phyloP scores from a whole-genome alignment of 768 basidiomycete genomes.

The Boletus sp. region DNA sequence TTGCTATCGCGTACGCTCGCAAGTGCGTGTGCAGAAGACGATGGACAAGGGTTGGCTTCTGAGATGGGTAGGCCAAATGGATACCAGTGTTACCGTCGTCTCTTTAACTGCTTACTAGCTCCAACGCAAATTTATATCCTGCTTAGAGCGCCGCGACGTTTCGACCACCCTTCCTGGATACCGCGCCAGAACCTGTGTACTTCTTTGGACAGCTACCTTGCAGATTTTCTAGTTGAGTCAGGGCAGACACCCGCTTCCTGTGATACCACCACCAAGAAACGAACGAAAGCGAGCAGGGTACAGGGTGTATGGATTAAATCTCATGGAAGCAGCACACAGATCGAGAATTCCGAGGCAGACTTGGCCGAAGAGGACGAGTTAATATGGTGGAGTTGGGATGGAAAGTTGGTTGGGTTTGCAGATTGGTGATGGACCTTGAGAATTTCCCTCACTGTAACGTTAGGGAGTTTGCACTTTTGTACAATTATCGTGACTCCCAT shows the following conservation, averaged over 20 bases:
- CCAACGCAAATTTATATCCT: slow-evolving; percentile 49
- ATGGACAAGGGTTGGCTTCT: slow-evolving; percentile 37
- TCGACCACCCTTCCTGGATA: slow-evolving; percentile 46
- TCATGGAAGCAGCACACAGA: background rate
- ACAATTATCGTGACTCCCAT: background rate
- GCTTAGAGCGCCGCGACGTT: slow-evolving; percentile 47
- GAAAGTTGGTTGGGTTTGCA: slow-evolving; percentile 45
- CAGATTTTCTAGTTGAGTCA: slow-evolving; percentile 34
- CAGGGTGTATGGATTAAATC: slow-evolving; percentile 46
- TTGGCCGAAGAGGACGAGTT: slow-evolving; percentile 42
- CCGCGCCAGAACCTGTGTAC: slow-evolving; percentile 43
- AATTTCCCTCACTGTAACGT: background rate
- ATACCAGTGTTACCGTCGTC: background rate
- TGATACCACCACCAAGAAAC: slow-evolving; percentile 27
- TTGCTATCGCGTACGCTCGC: slow-evolving; percentile 46
- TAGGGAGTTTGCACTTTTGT: background rate
- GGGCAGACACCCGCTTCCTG: slow-evolving; percentile 1
- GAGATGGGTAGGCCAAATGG: slow-evolving; percentile 37
- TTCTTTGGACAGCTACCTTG: slow-evolving; percentile 37
- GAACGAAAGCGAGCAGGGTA: slow-evolving; percentile 25
- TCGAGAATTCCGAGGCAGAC: slow-evolving; percentile 9
- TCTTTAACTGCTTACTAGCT: slow-evolving; percentile 27
- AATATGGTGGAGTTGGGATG: slow-evolving; percentile 56
- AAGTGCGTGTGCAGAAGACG: slow-evolving; percentile 42
- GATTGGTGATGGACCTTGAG: slow-evolving; percentile 38